Evolutionary conservation across 768 basidiomycete species (phyloP).

Genomic region (Mycena galopus): DNA sequence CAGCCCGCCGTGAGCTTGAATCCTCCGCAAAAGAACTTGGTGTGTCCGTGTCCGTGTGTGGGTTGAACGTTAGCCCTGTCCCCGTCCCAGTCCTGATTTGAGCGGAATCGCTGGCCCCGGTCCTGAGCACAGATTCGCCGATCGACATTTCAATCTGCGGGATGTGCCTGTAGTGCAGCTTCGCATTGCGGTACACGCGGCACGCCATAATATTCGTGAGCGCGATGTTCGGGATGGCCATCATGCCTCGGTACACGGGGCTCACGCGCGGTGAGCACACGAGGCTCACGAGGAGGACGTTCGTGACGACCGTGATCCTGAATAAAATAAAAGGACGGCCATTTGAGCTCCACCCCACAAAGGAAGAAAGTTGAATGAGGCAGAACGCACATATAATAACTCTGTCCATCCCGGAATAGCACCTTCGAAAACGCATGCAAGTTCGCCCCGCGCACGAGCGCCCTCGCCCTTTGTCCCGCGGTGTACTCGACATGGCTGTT

Average conservation of each 20-base stretch:
- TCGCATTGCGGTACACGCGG: slow-evolving; percentile 21
- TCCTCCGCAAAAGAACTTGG: too few relatives aligned
- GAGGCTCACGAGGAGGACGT: background rate
- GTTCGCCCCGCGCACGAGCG: slow-evolving; percentile 38
- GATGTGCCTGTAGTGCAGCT: background rate
- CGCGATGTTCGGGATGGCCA: slow-evolving; percentile 19
- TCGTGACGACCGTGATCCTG: background rate
- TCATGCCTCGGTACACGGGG: background rate
- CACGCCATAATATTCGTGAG: slow-evolving; percentile 11
- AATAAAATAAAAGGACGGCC: background rate
- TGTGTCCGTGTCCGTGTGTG: too few relatives aligned
- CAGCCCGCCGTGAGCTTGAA: too few relatives aligned
- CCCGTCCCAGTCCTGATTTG: too few relatives aligned
- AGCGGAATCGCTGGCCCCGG: too few relatives aligned
- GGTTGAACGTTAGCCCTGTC: too few relatives aligned
- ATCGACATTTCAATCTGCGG: too few relatives aligned
- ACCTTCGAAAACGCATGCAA: slow-evolving; percentile 46
- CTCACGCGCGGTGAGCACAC: background rate
- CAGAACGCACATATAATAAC: slow-evolving; percentile 44
- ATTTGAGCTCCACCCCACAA: background rate
- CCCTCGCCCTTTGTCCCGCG: background rate
- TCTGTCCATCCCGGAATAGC: slow-evolving; percentile 47
- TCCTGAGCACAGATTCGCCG: too few relatives aligned
- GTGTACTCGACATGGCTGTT: slow-evolving; percentile 11
- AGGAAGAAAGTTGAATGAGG: background rate